Evolutionary conservation across 306 rosid genomes (phyloP).

Genomic region (Betula pendula): DNA sequence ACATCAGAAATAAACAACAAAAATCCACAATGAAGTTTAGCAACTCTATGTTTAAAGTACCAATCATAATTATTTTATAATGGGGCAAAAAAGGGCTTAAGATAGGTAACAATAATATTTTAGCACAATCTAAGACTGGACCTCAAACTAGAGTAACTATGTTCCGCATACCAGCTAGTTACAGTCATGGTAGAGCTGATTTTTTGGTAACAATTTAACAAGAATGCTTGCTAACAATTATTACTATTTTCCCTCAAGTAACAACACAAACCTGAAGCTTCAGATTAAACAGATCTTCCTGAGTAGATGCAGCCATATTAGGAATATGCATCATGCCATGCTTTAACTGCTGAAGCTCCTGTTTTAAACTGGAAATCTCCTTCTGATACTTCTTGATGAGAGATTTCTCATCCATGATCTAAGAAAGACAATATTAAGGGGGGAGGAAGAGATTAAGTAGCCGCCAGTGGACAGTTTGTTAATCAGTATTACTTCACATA

Average conservation of each 20-base stretch:
- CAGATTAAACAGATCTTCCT: constrained; percentile 58
- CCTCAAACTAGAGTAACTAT: not conserved
- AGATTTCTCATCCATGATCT: constrained; percentile 66
- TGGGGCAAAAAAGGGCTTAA: not conserved
- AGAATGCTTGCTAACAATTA: not conserved
- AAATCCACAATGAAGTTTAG: not conserved
- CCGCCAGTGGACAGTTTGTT: not conserved
- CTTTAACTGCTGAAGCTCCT: constrained; percentile 59
- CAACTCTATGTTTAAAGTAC: not conserved
- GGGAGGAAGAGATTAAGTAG: constrained; percentile 18
- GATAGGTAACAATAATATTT: not conserved
- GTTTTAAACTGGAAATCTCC: constrained; percentile 56
- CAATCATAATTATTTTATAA: not conserved
- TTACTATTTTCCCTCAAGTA: not conserved
- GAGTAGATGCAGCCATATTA: constrained; percentile 33
- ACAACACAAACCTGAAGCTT: constrained; percentile 56
- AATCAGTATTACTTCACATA: constrained; percentile 12
- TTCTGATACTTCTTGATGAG: constrained; percentile 59
- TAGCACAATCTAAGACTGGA: not conserved
- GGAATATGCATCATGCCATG: constrained; percentile 54
- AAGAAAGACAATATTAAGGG: constrained; percentile 6
- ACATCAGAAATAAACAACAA: constrained; percentile 12
- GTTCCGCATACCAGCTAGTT: not conserved
- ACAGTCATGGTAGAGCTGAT: not conserved
- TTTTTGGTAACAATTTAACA: not conserved